A percentile compares a stretch with the other conserved stretches of the same genome.
Evolutionary conservation across 306 rosid genomes (phyloP).

Genomic region (Dicorynia guianensis): DNA sequence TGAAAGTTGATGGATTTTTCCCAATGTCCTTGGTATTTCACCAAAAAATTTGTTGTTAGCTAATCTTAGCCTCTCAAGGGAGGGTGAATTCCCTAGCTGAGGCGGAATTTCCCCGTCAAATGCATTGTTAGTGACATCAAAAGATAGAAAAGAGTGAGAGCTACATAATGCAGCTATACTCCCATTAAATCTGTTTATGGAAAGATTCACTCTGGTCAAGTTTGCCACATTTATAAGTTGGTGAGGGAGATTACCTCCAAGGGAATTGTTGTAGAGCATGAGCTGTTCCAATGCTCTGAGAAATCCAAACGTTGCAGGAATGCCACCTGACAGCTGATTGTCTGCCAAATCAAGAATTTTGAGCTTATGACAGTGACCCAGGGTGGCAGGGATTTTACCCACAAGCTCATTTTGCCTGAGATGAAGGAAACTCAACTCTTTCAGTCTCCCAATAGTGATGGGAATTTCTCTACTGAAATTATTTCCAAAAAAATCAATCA

Average conservation of each 20-base stretch:
- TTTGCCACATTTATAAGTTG: conserved; percentile 62
- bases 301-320: conserved; percentile 74
- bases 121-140: conserved; percentile 76
- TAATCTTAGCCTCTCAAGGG: conserved; percentile 78
- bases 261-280: conserved; percentile 95
- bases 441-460: conserved; percentile 74
- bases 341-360: conserved; percentile 85
- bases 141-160: conserved; percentile 72
- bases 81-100: conserved; percentile 70
- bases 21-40: conserved; percentile 72
- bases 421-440: conserved; percentile 79
- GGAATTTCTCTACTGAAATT: conserved; percentile 76
- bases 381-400: conserved; percentile 80
- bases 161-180: conserved; percentile 71
- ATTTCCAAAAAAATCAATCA: conserved; percentile 90
- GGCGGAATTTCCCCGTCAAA: conserved; percentile 78
- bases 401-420: conserved; percentile 85
- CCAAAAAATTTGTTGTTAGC: conserved; percentile 80
- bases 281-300: conserved; percentile 66
- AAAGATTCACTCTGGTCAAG: conserved; percentile 85
- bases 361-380: conserved; percentile 78
- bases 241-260: conserved; percentile 88
- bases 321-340: conserved; percentile 71
- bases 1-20: conserved; percentile 61
- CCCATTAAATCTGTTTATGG: conserved; percentile 79